Evolutionary conservation across 345 rosid species (phyloP), one percentile per base, ranked within the genome.

Genomic region (Adansonia digitata): DNA sequence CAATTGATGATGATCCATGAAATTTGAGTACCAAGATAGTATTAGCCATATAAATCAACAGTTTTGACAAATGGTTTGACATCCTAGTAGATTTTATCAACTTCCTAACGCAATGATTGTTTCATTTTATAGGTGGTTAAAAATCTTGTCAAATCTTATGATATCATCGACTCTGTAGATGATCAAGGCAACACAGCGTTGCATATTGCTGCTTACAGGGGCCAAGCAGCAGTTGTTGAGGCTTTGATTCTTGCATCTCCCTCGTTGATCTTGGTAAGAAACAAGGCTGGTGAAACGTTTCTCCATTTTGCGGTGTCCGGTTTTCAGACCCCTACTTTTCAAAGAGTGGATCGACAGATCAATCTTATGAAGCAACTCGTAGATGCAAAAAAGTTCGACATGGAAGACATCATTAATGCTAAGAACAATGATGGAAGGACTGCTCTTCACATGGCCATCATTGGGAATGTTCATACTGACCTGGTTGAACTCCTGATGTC

Each of bases 381-480:
- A 15, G 61, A 80, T 43, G 81, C 81, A 20, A 77, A 77, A 72
- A 62, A 61, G 26, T 74, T 81, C 22, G 74, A 81, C 49, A 76
- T 76, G 56, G 86, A 78, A 67, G 83, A 78, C 71, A 76, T 91
- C 27, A 80, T 94, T 72, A 92, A 94, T 63, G 82, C 82, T 52
- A 82, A 82, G 79, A 92, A 85, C 67, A 88, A 86, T 14, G 90
- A 85, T 15, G 94, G 97, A 71, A 84, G 90, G 57, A 89, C 97
- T 26, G 90, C 94, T 35, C 98, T 94, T 70, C 98, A 94, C 86
- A 73, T 80, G 85, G 97, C 98, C 15, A 85, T 94, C 75, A 57
- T 84, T 1, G 93, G 89, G 59, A 91, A 91, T 57, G 83, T 86
- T 65, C 92, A 92, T 45, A 77, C 82, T 1, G 88, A 89, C 53